These are phyloP conservation scores for Wickerhamia fluorescens DNA, from an alignment of 805 yeast genomes.

Conservation along the genomic window DNA sequence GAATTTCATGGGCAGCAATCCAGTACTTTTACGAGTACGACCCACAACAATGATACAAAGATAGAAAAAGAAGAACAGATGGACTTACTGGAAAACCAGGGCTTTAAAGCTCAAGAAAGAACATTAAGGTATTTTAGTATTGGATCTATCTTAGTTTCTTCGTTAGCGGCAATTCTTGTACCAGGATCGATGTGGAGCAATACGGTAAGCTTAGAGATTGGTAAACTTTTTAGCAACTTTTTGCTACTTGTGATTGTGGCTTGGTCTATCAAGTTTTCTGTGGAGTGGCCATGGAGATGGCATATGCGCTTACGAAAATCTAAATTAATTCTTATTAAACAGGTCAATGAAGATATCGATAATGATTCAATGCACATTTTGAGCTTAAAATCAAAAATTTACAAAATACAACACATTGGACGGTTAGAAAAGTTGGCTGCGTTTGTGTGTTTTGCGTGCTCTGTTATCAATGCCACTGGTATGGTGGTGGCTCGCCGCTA, in stretches of 20 bases:
- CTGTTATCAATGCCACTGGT: slow-evolving; percentile 19
- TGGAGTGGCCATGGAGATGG: slow-evolving; percentile 42
- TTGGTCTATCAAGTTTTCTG: slow-evolving; percentile 24
- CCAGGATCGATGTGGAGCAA: slow-evolving; percentile 11
- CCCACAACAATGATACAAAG: too few species aligned
- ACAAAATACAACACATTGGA: slow-evolving; percentile 6
- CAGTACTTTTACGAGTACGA: too few species aligned
- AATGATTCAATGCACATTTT: too few species aligned
- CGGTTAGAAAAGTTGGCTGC: slow-evolving; percentile 16
- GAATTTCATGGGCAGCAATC: too few species aligned
- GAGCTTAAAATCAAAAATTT: slow-evolving; percentile 2
- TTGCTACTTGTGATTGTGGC: slow-evolving; percentile 25
- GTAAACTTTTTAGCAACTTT: slow-evolving; percentile 23
- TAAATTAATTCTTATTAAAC: slow-evolving; percentile 10
- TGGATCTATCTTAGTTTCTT: slow-evolving; percentile 22
- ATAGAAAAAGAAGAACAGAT: too few species aligned
- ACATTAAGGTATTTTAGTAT: too few species aligned
- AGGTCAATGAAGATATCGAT: slow-evolving; percentile 10
- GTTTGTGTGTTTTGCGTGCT: slow-evolving; percentile 18
- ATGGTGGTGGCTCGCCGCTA: slow-evolving; percentile 21
- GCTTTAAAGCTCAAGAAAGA: too few species aligned
- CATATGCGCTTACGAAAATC: slow-evolving; percentile 15
- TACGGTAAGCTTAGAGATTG: slow-evolving; percentile 11
- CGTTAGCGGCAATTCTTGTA: slow-evolving; percentile 16
- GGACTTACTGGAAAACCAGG: too few species aligned